Percentiles rank a stretch among this genome's conserved stretches.
Evolutionary conservation across 2,329 filamentous ascomycete species (phyloP).

Genomic region (Cercospora nicotianae): DNA sequence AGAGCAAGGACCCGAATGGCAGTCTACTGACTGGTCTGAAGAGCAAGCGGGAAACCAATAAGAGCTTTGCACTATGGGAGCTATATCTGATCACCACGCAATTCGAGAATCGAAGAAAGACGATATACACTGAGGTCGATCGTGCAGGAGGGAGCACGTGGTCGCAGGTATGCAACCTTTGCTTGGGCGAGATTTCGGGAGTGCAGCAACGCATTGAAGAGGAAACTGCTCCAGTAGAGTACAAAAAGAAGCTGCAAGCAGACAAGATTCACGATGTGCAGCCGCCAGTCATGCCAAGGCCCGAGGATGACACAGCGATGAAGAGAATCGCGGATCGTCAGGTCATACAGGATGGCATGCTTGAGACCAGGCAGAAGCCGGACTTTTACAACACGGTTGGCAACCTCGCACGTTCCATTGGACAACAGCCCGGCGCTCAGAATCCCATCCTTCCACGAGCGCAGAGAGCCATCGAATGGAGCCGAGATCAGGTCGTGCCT

Average conservation of each 20-base stretch:
- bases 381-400: conserved; percentile 42
- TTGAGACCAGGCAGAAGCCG: conserved; percentile 26
- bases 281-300: conserved; percentile 33
- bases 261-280: conserved; percentile 22
- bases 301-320: conserved; percentile 22
- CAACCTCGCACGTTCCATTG: conserved; percentile 49
- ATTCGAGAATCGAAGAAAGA: conserved; percentile 72
- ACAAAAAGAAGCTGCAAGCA: conserved; percentile 25
- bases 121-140: conserved; percentile 85
- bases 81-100: conserved; percentile 74
- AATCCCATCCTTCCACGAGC: conserved; percentile 41
- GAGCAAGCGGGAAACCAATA: conserved; percentile 75
- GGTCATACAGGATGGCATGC: conserved; percentile 29
- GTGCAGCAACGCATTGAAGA: conserved; percentile 68
- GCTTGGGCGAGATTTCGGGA: conserved; percentile 66
- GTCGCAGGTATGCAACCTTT: conserved; percentile 72
- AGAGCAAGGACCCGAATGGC: conserved; percentile 71
- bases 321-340: conserved; percentile 34
- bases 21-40: conserved; percentile 82
- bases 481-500: conserved; percentile 22
- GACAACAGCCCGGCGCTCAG: conserved; percentile 46
- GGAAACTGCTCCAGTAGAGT: conserved; percentile 30
- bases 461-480: conserved; percentile 37
- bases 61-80: conserved; percentile 90
- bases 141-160: conserved; percentile 75